A percentile compares a stretch with the other conserved stretches of the same genome.
Evolutionary conservation across 371 early-diverging fungal genomes (phyloP).

Genomic region (Mortierella sp.): DNA sequence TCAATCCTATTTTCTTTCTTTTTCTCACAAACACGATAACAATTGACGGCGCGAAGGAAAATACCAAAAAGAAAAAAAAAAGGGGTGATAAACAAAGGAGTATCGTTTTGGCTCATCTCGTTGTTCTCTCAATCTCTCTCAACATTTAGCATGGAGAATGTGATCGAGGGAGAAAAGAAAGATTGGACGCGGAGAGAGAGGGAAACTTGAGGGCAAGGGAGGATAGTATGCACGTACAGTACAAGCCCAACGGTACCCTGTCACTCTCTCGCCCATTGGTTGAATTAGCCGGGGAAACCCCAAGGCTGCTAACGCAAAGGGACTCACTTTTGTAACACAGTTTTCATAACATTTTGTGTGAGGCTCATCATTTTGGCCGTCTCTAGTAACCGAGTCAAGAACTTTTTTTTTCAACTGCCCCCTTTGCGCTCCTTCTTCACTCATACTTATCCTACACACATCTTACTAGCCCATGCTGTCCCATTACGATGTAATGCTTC

Average conservation of each 20-base stretch:
- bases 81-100: not conserved
- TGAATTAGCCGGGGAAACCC: too few species aligned
- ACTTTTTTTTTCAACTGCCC: too few species aligned
- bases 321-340: too few species aligned
- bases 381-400: too few species aligned
- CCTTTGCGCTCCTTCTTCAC: too few species aligned
- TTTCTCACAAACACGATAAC: not conserved
- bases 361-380: too few species aligned
- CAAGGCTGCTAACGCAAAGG: too few species aligned
- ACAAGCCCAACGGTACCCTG: not conserved
- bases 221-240: slow-evolving; percentile 2
- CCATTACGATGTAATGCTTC: too few species aligned
- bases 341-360: too few species aligned
- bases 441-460: too few species aligned
- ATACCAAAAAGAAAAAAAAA: not conserved
- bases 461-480: too few species aligned
- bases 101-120: not conserved
- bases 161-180: too few species aligned
- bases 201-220: not conserved
- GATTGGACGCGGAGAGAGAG: not conserved
- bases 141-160: not conserved
- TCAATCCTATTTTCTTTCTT: not conserved
- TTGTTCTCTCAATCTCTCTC: not conserved
- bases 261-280: not conserved
- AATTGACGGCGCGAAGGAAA: not conserved